Conservation (phyloP, 208 protist species). For the Trypanosoma cruzi region DNA sequence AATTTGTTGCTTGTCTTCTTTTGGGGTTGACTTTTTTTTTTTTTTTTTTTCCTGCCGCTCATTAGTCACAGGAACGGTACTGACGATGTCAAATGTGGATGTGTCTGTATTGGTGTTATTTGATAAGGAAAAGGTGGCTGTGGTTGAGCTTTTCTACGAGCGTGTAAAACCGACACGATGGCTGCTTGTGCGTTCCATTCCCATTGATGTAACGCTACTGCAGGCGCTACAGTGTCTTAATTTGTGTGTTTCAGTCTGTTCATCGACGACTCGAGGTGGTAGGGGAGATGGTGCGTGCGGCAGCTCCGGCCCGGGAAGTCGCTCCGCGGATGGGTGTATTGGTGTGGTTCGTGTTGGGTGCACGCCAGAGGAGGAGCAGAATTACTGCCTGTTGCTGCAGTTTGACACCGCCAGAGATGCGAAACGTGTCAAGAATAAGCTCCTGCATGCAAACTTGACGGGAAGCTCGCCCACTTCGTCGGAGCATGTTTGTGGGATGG, state of each 20-base stretch:
- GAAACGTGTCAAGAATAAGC: conserved; percentile 28
- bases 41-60: background rate
- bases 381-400: conserved; percentile 69
- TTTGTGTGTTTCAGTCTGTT: background rate
- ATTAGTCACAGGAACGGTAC: background rate
- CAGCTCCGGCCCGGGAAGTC: conserved; percentile 3
- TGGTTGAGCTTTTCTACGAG: conserved; percentile 45
- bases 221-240: conserved; percentile 42
- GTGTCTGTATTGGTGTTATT: conserved; percentile 51
- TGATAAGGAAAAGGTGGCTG: conserved; percentile 47
- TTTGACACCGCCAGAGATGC: conserved; percentile 39
- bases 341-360: conserved; percentile 58
- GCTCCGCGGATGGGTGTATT: conserved; percentile 20
- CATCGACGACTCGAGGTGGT: background rate
- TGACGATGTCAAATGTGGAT: conserved; percentile 6
- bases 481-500: conserved; percentile 38
- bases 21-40: too few relatives aligned
- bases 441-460: conserved; percentile 39
- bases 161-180: conserved; percentile 34
- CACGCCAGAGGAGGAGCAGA: conserved; percentile 56
- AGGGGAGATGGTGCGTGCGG: conserved; percentile 4
- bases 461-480: conserved; percentile 35
- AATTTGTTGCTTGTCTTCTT: too few relatives aligned
- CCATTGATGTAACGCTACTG: conserved; percentile 56
- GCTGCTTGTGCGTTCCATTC: conserved; percentile 68